Conservation (phyloP, 768 basidiomycete genomes). For the Pisolithus sp. region DNA sequence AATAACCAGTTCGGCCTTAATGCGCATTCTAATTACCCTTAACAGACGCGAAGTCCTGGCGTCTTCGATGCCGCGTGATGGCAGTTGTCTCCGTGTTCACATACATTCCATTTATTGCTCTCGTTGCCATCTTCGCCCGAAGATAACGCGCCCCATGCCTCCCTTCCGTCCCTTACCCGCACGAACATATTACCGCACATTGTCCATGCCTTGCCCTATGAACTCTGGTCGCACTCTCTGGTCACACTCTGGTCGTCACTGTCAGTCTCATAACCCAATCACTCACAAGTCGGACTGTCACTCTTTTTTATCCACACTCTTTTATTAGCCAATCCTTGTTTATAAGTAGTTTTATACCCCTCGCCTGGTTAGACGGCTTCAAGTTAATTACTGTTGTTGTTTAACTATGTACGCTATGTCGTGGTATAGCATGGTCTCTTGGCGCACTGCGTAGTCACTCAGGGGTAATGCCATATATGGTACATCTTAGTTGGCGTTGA, state of each 20-base stretch:
- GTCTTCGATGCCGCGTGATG: conserved; percentile 71
- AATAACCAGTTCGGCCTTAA: not conserved
- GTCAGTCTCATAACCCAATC: conserved; percentile 8
- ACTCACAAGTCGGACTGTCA: conserved; percentile 3
- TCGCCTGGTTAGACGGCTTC: conserved; percentile 4
- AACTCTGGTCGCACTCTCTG: conserved; percentile 9
- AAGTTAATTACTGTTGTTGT: conserved; percentile 17
- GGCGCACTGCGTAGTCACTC: not conserved
- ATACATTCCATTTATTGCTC: conserved; percentile 73
- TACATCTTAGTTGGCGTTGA: not conserved
- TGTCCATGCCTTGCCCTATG: conserved; percentile 16
- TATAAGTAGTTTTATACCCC: conserved; percentile 25
- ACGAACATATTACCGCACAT: conserved; percentile 2
- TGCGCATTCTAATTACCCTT: conserved; percentile 3
- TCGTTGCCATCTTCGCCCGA: conserved; percentile 57
- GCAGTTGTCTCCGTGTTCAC: conserved; percentile 59
- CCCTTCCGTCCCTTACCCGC: not conserved
- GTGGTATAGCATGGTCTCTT: conserved; percentile 1
- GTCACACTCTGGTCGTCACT: conserved; percentile 3
- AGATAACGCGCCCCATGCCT: conserved; percentile 19
- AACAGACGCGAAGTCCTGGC: conserved; percentile 69
- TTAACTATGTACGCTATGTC: conserved; percentile 18
- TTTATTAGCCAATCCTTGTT: conserved; percentile 14
- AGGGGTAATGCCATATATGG: not conserved
- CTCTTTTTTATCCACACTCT: conserved; percentile 18